Conservation (phyloP, 352 stramenopile species). For the Globisporangium cylindrosporum region DNA sequence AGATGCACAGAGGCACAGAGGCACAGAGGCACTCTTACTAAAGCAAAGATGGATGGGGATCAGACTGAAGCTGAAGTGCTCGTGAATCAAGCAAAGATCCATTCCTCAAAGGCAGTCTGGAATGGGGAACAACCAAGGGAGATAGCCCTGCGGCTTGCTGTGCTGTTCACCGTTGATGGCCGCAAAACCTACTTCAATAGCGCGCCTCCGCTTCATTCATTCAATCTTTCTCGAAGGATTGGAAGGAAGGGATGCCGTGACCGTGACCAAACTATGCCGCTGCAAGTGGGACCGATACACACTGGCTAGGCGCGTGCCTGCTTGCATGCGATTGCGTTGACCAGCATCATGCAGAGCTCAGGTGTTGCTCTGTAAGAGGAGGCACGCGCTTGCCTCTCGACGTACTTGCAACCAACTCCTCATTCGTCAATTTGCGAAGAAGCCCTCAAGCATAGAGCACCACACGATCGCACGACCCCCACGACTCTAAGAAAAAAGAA, state of each 20-base stretch:
- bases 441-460: not conserved
- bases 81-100: constrained; percentile 1
- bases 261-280: not conserved
- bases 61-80: not conserved
- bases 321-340: not conserved
- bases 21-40: not conserved
- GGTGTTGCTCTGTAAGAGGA: not conserved
- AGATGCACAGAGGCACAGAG: not conserved
- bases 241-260: not conserved
- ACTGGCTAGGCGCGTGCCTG: not conserved
- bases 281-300: not conserved
- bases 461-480: not conserved
- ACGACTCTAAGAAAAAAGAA: not conserved
- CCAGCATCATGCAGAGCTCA: not conserved
- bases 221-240: not conserved
- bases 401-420: not conserved
- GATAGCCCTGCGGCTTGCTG: not conserved
- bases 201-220: not conserved
- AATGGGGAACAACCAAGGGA: not conserved
- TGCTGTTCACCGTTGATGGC: too few relatives aligned
- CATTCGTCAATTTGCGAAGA: constrained; percentile 11
- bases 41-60: not conserved
- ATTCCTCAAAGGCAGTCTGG: not conserved
- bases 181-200: not conserved
- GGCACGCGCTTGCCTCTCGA: not conserved